These are phyloP conservation scores for Rhodotorula sp. DNA, from an alignment of 1,284 basidiomycete species.

Conservation along the genomic window DNA sequence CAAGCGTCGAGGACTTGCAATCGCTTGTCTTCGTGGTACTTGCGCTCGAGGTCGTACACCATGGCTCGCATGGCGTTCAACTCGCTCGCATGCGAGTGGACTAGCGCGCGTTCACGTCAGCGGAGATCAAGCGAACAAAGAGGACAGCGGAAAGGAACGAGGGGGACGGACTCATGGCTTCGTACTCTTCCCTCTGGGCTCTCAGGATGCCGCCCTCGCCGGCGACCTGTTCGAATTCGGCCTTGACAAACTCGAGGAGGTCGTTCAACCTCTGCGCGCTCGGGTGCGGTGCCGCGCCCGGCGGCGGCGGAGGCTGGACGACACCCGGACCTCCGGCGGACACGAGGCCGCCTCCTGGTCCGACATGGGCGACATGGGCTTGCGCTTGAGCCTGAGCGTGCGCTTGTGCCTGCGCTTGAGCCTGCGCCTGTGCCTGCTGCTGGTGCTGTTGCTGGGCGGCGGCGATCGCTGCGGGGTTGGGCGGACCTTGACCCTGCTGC, in stretches of 20 bases:
- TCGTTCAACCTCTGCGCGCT: slow-evolving; percentile 62
- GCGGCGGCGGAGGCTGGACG: not conserved
- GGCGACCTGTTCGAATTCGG: slow-evolving; percentile 78
- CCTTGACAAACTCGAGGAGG: slow-evolving; percentile 75
- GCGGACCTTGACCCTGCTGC: not conserved
- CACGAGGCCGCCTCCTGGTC: slow-evolving; percentile 1
- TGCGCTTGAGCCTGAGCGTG: not conserved
- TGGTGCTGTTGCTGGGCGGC: not conserved
- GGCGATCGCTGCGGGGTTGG: not conserved
- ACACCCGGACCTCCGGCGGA: no score
- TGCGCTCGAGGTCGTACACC: slow-evolving; percentile 72
- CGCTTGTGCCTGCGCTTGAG: not conserved
- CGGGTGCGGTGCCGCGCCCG: slow-evolving; percentile 19
- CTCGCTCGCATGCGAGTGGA: slow-evolving; percentile 67
- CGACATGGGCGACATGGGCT: not conserved
- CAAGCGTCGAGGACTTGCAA: slow-evolving; percentile 51
- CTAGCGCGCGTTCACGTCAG: slow-evolving; percentile 49
- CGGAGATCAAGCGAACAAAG: not conserved
- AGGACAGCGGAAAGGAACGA: not conserved
- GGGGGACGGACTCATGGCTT: slow-evolving; percentile 59
- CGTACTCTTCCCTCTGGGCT: slow-evolving; percentile 82
- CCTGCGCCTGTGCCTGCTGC: not conserved
- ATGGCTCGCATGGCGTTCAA: slow-evolving; percentile 69
- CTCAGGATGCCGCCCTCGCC: slow-evolving; percentile 68
- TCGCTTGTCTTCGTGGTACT: slow-evolving; percentile 67